Evolutionary conservation across 257 asterid species (phyloP), one percentile per base, ranked within the genome.

Genomic region (Cynanchum wilfordii): DNA sequence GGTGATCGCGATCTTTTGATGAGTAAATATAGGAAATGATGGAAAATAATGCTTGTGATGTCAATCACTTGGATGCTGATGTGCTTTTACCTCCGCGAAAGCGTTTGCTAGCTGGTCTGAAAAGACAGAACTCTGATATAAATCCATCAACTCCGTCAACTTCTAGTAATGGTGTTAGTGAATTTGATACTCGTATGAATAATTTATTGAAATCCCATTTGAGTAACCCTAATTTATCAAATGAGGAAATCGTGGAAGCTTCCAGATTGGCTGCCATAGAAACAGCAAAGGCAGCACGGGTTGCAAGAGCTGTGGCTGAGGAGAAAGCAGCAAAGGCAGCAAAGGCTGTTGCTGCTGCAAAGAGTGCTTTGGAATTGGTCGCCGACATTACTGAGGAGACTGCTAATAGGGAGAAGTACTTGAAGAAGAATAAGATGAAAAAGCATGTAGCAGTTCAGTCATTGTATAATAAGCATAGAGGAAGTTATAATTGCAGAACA

Each of bases 51-150:
- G 72, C 80, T 47, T 87, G 89, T 79, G 89, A 85, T 70, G 77
- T 74, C 69, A 87, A 87, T 83, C 84, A 89, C 84, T 87, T 84
- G 86, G 90, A 89, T 71, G 81, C 87, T 55, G 96, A 93, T 87
- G 91, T 96, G 62, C 97, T 86, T 82, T 84, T 93, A 84, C 98
- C 98, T 38, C 98, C 98, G 67, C 87, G 98, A 57, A 93, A 93
- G 81, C 88, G 98, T 44, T 95, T 91, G 72, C 84, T 93, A 42
- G 98, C 98, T 33, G 98, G 95, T 60, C 59, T 93, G 83, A 93
- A 91, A 87, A 87, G 94, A 72, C 96, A 91, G 85, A 89, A 73
- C 75, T 87, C 87, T 33, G 98, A 92, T 83, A 84, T 83, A 68
- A 85, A 81, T 81, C 82, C 84, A 65, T 86, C 89, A 22, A 64